Base-by-base conservation (phyloP, 257 asterid species). In the Lycium ferocissimum region DNA sequence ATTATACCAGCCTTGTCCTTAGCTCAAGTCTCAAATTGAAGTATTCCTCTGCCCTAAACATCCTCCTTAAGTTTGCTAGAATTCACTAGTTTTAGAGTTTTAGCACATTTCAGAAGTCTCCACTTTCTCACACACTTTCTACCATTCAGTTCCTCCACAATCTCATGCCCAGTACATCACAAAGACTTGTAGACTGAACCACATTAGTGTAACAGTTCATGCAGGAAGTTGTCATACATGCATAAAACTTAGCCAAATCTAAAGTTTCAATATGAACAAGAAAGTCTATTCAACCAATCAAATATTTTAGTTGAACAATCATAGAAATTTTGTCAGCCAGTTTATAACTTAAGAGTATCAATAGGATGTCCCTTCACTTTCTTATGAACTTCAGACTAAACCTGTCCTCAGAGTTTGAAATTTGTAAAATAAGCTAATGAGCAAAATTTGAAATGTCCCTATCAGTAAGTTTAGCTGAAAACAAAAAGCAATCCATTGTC, bases 141-240 rank as follows among this genome's bases (percentile, higher is more conserved):
- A 51, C 82, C 82, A 76, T 1, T 76, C 63, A 76, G 6, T 76
- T 75, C 62, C 81, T 49, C 81, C 45, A 22, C 9, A 76, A 76
- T 26, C 14, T 3, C 45, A 76, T 51, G 13, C 63, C 81, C 81
- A 26, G 80, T 73, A 2, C 26, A 18, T 71, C 79, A 18, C 56
- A 71, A 71, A 47, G n/a, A 73, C 80, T 47, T 73, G 40, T 73
- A 73, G 35, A 73, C 13, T 47, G 40, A 73, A 47, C 80, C 37
- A 47, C 59, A 73, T 73, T 73, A 45, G 81, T 7, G 0, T 47
- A 11, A 47, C 35, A 20, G 47, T 73, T 20, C 81, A 47, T 73
- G 80, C 38, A 65, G 53, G 63, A 83, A 10, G 65, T 17, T 6
- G 22, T 22, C n/a, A 62, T 38, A 84, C 62, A 22, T 35, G 13